A percentile compares a stretch with the other conserved stretches of the same genome.
phyloP scores from a whole-genome alignment of 2,329 filamentous ascomycete species.

The Metarhizium robertsii region DNA sequence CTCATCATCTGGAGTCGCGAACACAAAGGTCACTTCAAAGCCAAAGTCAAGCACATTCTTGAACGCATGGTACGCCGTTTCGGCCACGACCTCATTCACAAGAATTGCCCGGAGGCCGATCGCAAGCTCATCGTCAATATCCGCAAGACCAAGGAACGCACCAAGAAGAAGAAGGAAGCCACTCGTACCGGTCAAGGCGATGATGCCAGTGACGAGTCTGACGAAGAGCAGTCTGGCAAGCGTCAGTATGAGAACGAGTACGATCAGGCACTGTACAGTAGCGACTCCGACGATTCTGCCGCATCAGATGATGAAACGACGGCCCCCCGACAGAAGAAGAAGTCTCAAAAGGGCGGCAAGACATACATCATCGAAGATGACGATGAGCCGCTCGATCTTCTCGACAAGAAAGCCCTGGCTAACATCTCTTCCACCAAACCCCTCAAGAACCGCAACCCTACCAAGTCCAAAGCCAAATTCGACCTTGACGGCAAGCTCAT shows the following conservation, averaged over 20 bases:
- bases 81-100: slow-evolving; percentile 71
- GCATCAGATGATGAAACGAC: slow-evolving; percentile 51
- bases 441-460: slow-evolving; percentile 48
- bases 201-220: slow-evolving; percentile 47
- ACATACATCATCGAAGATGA: slow-evolving; percentile 91
- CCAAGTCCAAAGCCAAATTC: slow-evolving; percentile 52
- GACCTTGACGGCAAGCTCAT: slow-evolving; percentile 76
- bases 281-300: slow-evolving; percentile 47
- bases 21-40: slow-evolving; percentile 93
- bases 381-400: slow-evolving; percentile 86
- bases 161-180: slow-evolving; percentile 78
- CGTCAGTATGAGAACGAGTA: slow-evolving; percentile 83
- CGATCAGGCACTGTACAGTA: slow-evolving; percentile 91
- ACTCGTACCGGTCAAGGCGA: slow-evolving; percentile 46
- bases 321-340: slow-evolving; percentile 32
- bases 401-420: slow-evolving; percentile 80
- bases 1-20: slow-evolving; percentile 95
- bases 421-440: slow-evolving; percentile 92
- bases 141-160: slow-evolving; percentile 85
- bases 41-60: slow-evolving; percentile 96
- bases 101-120: slow-evolving; percentile 74
- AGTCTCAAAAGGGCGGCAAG: slow-evolving; percentile 51
- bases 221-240: slow-evolving; percentile 30
- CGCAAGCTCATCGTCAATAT: slow-evolving; percentile 89
- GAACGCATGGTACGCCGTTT: slow-evolving; percentile 91